Conservation (phyloP, 163 green algal genomes). For the Volvox carteri region DNA sequence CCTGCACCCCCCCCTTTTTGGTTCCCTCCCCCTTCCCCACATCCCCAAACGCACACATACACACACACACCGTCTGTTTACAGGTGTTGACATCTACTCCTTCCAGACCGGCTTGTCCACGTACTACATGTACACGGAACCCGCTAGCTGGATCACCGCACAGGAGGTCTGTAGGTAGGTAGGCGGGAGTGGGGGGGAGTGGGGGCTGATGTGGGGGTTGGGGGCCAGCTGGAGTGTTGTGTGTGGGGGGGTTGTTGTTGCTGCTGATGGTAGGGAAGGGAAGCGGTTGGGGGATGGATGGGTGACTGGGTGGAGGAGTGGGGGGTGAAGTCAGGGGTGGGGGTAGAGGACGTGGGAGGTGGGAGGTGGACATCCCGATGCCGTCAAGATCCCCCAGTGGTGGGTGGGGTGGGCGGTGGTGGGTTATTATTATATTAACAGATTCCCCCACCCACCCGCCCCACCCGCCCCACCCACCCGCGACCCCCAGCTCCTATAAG, state of each 20-base stretch:
- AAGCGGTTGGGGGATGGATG: no score
- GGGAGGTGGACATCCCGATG: background rate
- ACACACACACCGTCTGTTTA: background rate
- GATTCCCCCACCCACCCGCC: background rate
- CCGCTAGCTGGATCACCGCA: constrained; percentile 23
- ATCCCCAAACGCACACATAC: background rate
- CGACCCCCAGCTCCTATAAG: background rate
- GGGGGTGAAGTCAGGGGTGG: no score
- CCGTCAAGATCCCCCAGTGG: background rate
- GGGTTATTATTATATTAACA: background rate
- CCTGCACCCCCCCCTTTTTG: background rate
- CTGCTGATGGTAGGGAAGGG: no score
- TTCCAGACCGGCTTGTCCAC: background rate
- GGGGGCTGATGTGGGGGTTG: no score
- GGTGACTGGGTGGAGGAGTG: no score
- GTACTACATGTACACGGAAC: background rate
- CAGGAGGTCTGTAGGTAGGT: constrained; percentile 38
- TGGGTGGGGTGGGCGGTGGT: background rate
- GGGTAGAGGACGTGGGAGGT: background rate
- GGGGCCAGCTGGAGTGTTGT: no score
- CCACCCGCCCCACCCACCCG: background rate
- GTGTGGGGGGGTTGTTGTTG: no score
- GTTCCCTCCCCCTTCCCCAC: background rate
- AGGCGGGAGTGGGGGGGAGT: no score
- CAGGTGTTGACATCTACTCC: background rate